Conservation (phyloP, 2,329 filamentous ascomycete species). For the Penicillium sp. region DNA sequence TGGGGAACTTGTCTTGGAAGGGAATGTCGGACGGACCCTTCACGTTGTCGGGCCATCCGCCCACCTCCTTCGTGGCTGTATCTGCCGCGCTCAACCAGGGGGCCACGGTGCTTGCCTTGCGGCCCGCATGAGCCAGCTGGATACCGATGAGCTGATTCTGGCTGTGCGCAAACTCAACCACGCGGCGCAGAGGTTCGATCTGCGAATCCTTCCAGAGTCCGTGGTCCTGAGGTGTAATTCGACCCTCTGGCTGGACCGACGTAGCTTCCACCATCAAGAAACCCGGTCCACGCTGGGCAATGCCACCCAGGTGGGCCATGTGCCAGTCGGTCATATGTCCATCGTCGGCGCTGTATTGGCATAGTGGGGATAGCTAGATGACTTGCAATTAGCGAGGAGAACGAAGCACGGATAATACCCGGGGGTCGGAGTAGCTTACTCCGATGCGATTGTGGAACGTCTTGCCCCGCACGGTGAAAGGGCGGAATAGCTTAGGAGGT, state of each 20-base stretch:
- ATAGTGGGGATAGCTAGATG: slow-evolving; percentile 54
- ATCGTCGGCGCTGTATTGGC: slow-evolving; percentile 63
- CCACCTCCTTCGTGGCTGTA: slow-evolving; percentile 47
- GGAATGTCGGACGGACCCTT: slow-evolving; percentile 57
- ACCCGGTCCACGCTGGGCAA: slow-evolving; percentile 68
- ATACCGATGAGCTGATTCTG: slow-evolving; percentile 73
- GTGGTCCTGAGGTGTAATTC: slow-evolving; percentile 63
- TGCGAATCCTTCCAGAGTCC: slow-evolving; percentile 81
- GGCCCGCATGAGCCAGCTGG: slow-evolving; percentile 75
- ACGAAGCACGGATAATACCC: background rate
- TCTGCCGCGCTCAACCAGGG: slow-evolving; percentile 41
- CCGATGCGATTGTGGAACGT: slow-evolving; percentile 65
- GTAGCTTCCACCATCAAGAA: slow-evolving; percentile 76
- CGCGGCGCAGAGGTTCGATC: slow-evolving; percentile 61
- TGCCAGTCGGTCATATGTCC: slow-evolving; percentile 78
- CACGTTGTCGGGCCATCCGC: slow-evolving; percentile 54
- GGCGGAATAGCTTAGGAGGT: slow-evolving; percentile 55
- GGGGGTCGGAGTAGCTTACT: slow-evolving; percentile 30
- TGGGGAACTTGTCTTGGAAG: slow-evolving; percentile 58
- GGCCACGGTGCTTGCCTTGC: slow-evolving; percentile 56
- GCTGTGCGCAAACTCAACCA: slow-evolving; percentile 74
- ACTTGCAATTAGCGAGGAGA: background rate
- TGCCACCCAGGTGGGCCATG: slow-evolving; percentile 74
- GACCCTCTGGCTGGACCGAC: slow-evolving; percentile 66
- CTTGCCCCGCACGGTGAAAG: slow-evolving; percentile 55